phyloP scores from a whole-genome alignment of 2,329 filamentous ascomycete species.

The Capronia epimyces region DNA sequence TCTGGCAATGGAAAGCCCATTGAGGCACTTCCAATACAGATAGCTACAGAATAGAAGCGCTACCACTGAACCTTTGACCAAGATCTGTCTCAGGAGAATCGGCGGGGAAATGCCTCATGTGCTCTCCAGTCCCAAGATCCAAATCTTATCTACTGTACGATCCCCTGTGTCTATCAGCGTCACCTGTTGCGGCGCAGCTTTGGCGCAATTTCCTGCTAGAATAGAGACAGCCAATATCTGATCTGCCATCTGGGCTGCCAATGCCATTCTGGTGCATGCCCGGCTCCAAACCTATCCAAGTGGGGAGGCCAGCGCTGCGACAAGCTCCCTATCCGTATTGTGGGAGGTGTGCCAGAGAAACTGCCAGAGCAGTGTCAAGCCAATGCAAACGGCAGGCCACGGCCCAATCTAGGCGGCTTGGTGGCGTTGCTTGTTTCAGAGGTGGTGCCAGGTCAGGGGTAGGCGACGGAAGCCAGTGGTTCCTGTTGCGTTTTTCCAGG shows the following conservation, averaged over 20 bases:
- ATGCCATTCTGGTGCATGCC: not conserved
- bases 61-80: not conserved
- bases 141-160: not conserved
- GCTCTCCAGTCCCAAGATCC: not conserved
- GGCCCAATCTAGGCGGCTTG: conserved; percentile 3
- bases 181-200: not conserved
- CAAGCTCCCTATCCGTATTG: not conserved
- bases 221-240: not conserved
- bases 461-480: conserved; percentile 11
- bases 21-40: not conserved
- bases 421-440: conserved; percentile 22
- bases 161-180: not conserved
- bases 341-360: not conserved
- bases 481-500: not conserved
- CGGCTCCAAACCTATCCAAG: not conserved
- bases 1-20: conserved; percentile 2
- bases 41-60: not conserved
- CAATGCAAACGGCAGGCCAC: not conserved
- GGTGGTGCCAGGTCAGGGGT: conserved; percentile 18
- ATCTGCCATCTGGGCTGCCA: not conserved
- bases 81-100: not conserved
- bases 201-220: not conserved
- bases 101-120: not conserved
- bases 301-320: not conserved
- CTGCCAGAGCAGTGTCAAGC: not conserved